phyloP scores from a whole-genome alignment of 1,284 basidiomycete species.

The Earliella scabrosa region DNA sequence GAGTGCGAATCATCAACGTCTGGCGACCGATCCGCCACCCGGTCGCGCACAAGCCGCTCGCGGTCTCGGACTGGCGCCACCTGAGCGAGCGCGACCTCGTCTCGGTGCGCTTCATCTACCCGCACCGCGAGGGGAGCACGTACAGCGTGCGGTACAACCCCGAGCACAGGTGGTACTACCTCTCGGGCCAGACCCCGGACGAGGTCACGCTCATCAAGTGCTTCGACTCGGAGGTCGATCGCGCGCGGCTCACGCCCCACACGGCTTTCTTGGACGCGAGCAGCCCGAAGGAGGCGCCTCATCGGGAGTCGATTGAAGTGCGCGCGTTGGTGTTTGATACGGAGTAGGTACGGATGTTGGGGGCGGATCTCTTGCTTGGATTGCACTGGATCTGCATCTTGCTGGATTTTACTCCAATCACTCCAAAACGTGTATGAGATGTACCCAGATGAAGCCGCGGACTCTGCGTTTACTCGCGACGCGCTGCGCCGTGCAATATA shows the following conservation, averaged over 20 bases:
- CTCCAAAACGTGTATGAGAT: no score
- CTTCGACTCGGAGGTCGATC: constrained; percentile 45
- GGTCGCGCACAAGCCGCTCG: constrained; percentile 52
- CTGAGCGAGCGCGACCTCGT: constrained; percentile 43
- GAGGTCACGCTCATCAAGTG: constrained; percentile 55
- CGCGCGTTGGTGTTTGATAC: constrained; percentile 43
- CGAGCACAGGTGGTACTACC: constrained; percentile 50
- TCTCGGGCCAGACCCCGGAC: constrained; percentile 48
- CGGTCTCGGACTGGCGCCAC: constrained; percentile 48
- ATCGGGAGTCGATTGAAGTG: constrained; percentile 48
- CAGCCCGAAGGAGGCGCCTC: constrained; percentile 43
- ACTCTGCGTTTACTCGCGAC: no score
- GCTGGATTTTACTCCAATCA: no score
- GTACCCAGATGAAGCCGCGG: no score
- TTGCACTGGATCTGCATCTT: no score
- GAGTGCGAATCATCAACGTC: constrained; percentile 60
- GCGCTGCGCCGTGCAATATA: no score
- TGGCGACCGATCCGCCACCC: constrained; percentile 55
- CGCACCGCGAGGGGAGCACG: constrained; percentile 38
- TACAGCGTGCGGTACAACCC: constrained; percentile 43
- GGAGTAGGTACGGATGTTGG: constrained; percentile 24
- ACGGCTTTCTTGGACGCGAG: constrained; percentile 47
- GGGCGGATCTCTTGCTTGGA: no score
- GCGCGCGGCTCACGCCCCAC: constrained; percentile 50
- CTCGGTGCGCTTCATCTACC: constrained; percentile 38